These are phyloP conservation scores for Kwoniella dendrophila DNA, from an alignment of 768 basidiomycete species.

Conservation along the genomic window DNA sequence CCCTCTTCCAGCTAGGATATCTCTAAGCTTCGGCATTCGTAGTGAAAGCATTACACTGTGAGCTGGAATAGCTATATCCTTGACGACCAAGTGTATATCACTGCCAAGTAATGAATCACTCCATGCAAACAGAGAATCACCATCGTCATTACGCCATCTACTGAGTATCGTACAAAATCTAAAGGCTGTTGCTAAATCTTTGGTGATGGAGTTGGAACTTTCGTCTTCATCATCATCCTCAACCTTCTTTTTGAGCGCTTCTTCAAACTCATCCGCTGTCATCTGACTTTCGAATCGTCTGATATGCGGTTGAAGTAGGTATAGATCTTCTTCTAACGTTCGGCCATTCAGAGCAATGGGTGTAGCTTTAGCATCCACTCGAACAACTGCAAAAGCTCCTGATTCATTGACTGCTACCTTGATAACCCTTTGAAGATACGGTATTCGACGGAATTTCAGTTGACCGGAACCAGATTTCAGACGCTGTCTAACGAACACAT, in stretches of 20 bases:
- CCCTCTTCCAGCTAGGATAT: constrained; percentile 20
- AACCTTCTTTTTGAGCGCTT: constrained; percentile 22
- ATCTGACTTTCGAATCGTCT: constrained; percentile 42
- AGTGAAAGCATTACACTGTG: constrained; percentile 38
- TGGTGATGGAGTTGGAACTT: constrained; percentile 50
- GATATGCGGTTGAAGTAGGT: constrained; percentile 68
- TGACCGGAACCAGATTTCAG: constrained; percentile 56
- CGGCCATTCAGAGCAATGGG: constrained; percentile 65
- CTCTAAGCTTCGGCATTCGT: constrained; percentile 27
- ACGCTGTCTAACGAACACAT: constrained; percentile 82
- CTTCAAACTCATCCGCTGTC: constrained; percentile 43
- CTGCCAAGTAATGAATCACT: constrained; percentile 62
- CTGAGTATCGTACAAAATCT: constrained; percentile 46
- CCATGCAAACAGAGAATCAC: constrained; percentile 46
- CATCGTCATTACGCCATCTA: constrained; percentile 45
- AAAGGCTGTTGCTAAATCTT: constrained; percentile 48
- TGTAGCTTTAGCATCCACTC: constrained; percentile 68
- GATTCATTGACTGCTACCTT: constrained; percentile 81
- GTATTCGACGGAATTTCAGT: constrained; percentile 75
- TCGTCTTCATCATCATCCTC: constrained; percentile 60
- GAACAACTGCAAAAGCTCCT: constrained; percentile 83
- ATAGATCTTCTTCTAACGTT: constrained; percentile 68
- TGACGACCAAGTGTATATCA: constrained; percentile 64
- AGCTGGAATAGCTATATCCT: constrained; percentile 55
- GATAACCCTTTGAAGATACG: constrained; percentile 80